Conservation (phyloP, 768 basidiomycete genomes). For the Pulveroboletus ravenelii region DNA sequence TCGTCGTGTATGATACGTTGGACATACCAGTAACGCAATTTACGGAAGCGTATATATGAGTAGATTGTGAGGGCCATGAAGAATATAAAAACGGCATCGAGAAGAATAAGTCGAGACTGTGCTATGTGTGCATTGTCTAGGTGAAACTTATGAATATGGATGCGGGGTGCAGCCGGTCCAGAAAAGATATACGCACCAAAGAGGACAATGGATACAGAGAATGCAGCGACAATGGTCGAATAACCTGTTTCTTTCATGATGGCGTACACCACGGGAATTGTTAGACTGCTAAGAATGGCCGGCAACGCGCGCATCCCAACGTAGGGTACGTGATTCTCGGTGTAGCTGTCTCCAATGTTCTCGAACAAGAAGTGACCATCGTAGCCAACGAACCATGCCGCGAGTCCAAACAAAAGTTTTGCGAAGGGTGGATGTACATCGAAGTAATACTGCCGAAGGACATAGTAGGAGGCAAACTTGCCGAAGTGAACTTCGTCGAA, state of each 20-base stretch:
- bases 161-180: not conserved
- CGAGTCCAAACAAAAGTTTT: constrained; percentile 89
- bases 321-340: constrained; percentile 82
- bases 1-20: not conserved
- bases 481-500: constrained; percentile 99
- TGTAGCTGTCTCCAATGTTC: constrained; percentile 92
- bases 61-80: constrained; percentile 95
- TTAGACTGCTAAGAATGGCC: constrained; percentile 86
- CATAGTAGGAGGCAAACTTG: constrained; percentile 95
- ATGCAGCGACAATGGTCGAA: constrained; percentile 83
- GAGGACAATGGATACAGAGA: constrained; percentile 79
- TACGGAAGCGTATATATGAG: constrained; percentile 89
- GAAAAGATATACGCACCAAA: constrained; percentile 61
- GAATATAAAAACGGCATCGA: constrained; percentile 91
- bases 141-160: constrained; percentile 5
- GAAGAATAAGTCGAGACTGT: constrained; percentile 93
- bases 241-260: constrained; percentile 99
- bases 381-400: constrained; percentile 96
- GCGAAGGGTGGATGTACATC: constrained; percentile 98
- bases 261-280: constrained; percentile 84
- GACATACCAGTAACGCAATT: constrained; percentile 80
- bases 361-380: constrained; percentile 94
- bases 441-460: constrained; percentile 93
- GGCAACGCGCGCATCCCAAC: constrained; percentile 91
- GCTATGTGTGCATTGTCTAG: constrained; percentile 94